Evolutionary conservation across 805 yeast genomes (phyloP).

Genomic region (Candida mattraensis): DNA sequence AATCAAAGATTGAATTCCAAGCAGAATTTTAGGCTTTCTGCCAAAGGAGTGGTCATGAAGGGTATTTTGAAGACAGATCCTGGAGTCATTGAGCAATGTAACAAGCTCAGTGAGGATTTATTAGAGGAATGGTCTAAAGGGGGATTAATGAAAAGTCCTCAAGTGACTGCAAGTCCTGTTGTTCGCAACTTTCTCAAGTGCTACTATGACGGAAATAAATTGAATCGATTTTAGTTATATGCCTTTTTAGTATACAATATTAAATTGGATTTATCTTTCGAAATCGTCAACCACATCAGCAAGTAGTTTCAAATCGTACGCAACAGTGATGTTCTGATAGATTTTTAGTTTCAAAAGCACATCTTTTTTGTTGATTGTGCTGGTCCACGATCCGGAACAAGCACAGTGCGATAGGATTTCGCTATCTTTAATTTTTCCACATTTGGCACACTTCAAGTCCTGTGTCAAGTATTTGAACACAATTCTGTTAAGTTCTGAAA

Average conservation of each 20-base stretch:
- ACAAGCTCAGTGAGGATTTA: slow-evolving; percentile 19
- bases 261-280: slow-evolving; percentile 2
- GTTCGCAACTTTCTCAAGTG: slow-evolving; percentile 15
- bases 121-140: slow-evolving; percentile 19
- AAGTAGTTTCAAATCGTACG: slow-evolving; percentile 60
- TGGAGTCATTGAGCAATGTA: slow-evolving; percentile 13
- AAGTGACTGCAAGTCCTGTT: slow-evolving; percentile 3
- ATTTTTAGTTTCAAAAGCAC: slow-evolving; percentile 46
- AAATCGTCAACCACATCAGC: slow-evolving; percentile 33
- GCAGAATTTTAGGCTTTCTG: slow-evolving; percentile 14
- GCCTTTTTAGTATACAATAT: not conserved
- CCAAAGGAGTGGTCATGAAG: slow-evolving; percentile 15
- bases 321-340: slow-evolving; percentile 58
- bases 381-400: slow-evolving; percentile 87
- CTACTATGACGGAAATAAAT: slow-evolving; percentile 20
- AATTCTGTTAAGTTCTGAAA: slow-evolving; percentile 57
- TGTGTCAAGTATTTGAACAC: slow-evolving; percentile 69
- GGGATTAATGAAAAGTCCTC: slow-evolving; percentile 4
- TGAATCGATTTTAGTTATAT: slow-evolving; percentile 6
- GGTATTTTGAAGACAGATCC: slow-evolving; percentile 21
- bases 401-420: slow-evolving; percentile 73
- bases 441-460: slow-evolving; percentile 78
- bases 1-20: slow-evolving; percentile 4
- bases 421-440: slow-evolving; percentile 64
- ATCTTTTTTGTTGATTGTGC: slow-evolving; percentile 47